Base-by-base conservation (phyloP, 1,284 basidiomycete species). In the Wolfiporia cocos region DNA sequence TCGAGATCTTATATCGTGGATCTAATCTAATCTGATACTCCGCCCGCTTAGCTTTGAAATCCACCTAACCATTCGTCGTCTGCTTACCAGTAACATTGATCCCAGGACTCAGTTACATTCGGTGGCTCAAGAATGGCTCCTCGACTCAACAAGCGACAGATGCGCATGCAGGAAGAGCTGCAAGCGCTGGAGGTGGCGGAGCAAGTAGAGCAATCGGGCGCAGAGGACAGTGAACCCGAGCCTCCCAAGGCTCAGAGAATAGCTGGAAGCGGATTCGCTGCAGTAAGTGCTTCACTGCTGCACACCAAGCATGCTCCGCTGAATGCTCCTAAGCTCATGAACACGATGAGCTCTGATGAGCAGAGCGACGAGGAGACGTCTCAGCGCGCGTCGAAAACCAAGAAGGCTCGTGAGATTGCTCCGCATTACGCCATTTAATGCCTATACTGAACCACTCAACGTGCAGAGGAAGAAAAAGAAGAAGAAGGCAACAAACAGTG, bases 81-180 rank as follows among this genome's bases (percentile, higher is more conserved):
- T n/a, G n/a, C n/a, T n/a, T n/a, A n/a, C n/a, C n/a, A n/a, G n/a
- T n/a, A n/a, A n/a, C n/a, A n/a, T n/a, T n/a, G n/a, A n/a, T n/a
- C n/a, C n/a, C n/a, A n/a, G n/a, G n/a, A n/a, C n/a, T n/a, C n/a
- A n/a, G n/a, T n/a, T n/a, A n/a, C n/a, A n/a, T n/a, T n/a, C n/a
- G n/a, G n/a, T n/a, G n/a, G n/a, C n/a, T n/a, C n/a, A n/a, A n/a
- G n/a, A n/a, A 86, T 87, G 84, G 68, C 84, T 46, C 78, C 82
- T 22, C 71, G 84, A 48, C 64, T 83, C n/a, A 93, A 78, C 65
- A 94, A 91, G 63, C 73, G 92, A 36, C 90, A 93, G 58, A 82
- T 91, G 54, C 69, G 91, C 34, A 89, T 92, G 56, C 71, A 80
- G 18, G 87, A 92, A 47, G 89, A 93, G 56, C 74, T 90, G 1